A percentile compares a stretch with the other conserved stretches of the same genome.
These are phyloP conservation scores for Gymnopus androsaceus DNA, from an alignment of 1,284 basidiomycete species.

Conservation along the genomic window DNA sequence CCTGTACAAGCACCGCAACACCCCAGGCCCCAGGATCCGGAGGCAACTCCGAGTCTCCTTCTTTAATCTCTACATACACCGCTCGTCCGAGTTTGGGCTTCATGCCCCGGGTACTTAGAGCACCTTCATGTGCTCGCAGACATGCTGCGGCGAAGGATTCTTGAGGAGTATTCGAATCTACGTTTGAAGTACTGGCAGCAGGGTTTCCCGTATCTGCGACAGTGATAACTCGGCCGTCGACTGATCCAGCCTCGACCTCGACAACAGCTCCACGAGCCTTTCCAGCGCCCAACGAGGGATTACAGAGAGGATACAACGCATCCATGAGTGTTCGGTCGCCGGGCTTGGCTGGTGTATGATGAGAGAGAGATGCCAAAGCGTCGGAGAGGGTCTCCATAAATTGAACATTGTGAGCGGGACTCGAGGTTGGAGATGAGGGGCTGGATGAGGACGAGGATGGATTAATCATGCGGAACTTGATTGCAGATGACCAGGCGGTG, in stretches of 20 bases:
- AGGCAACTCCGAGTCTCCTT: constrained; percentile 10
- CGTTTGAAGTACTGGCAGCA: no score
- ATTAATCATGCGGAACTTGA: not conserved
- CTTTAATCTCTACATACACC: constrained; percentile 35
- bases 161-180: no score
- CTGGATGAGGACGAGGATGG: no score
- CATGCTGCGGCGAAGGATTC: no score
- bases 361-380: constrained; percentile 36
- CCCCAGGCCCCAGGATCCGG: constrained; percentile 19
- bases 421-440: not conserved
- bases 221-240: constrained; percentile 8
- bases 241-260: not conserved
- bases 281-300: constrained; percentile 15
- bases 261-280: no score
- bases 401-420: not conserved
- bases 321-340: constrained; percentile 60
- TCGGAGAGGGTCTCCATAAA: constrained; percentile 23
- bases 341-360: constrained; percentile 52
- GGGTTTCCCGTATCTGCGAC: no score
- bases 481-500: constrained; percentile 27
- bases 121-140: constrained; percentile 41
- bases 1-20: constrained; percentile 12
- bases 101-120: constrained; percentile 50
- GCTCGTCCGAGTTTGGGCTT: constrained; percentile 50
- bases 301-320: constrained; percentile 50